Percentiles rank a stretch among this genome's conserved stretches.
These are phyloP conservation scores for Coemansia sp. DNA, from an alignment of 192 early-diverging fungal species.

Conservation along the genomic window DNA sequence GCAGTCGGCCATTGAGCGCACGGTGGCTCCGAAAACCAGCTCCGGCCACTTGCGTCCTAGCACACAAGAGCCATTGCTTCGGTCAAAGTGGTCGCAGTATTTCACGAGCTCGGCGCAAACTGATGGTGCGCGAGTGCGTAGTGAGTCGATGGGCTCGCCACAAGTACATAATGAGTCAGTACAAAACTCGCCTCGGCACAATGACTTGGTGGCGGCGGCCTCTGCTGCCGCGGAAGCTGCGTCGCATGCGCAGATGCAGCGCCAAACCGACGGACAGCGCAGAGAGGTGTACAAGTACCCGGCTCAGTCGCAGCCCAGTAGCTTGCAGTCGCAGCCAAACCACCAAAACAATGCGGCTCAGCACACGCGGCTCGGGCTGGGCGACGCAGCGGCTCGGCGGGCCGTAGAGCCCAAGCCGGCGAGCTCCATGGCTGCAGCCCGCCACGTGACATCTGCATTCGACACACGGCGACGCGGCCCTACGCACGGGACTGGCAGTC, in stretches of 20 bases:
- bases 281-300: neutral
- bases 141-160: slow-evolving; percentile 22
- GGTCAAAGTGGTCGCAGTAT: slow-evolving; percentile 52
- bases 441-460: slow-evolving; percentile 27
- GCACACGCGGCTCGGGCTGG: neutral
- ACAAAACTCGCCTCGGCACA: neutral
- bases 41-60: slow-evolving; percentile 11
- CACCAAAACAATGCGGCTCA: too few species aligned
- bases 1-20: slow-evolving; percentile 42
- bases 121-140: slow-evolving; percentile 14
- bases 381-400: neutral
- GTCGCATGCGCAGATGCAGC: slow-evolving; percentile 7
- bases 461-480: slow-evolving; percentile 16
- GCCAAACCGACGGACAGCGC: slow-evolving; percentile 2
- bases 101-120: slow-evolving; percentile 36
- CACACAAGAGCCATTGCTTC: slow-evolving; percentile 12
- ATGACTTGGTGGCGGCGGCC: neutral
- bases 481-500: slow-evolving; percentile 11
- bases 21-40: slow-evolving; percentile 22
- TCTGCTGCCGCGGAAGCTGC: neutral
- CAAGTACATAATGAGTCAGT: slow-evolving; percentile 20
- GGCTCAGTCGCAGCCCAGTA: too few species aligned
- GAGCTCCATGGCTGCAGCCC: neutral
- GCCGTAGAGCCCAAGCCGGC: neutral
- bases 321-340: too few species aligned